Conservation (phyloP, 2,329 filamentous ascomycete genomes). For the Colletotrichum spinosum region DNA sequence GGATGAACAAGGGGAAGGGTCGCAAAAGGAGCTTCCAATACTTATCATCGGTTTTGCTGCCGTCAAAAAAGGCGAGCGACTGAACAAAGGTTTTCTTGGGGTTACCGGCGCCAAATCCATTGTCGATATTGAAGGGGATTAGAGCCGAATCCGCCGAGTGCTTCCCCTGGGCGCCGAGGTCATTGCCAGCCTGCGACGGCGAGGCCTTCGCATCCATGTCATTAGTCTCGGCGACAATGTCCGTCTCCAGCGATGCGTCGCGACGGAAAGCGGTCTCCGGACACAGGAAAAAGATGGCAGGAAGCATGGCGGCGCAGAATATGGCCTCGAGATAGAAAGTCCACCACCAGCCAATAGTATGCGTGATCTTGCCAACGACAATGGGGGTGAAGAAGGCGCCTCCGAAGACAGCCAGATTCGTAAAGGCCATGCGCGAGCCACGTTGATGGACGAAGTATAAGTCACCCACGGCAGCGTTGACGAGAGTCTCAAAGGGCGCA, state of each 20-base stretch:
- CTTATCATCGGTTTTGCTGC: slow-evolving; percentile 81
- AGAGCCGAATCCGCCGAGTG: not conserved
- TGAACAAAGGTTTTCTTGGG: slow-evolving; percentile 69
- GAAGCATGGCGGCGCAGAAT: slow-evolving; percentile 77
- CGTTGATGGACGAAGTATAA: slow-evolving; percentile 89
- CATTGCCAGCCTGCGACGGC: not conserved
- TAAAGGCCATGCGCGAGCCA: slow-evolving; percentile 87
- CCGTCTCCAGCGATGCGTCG: slow-evolving; percentile 75
- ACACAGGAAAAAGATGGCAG: slow-evolving; percentile 80
- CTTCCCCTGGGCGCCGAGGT: slow-evolving; percentile 14
- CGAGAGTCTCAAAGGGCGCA: slow-evolving; percentile 89
- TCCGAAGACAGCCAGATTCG: slow-evolving; percentile 68
- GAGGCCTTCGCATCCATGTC: slow-evolving; percentile 35
- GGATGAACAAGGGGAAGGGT: slow-evolving; percentile 84
- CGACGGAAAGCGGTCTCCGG: slow-evolving; percentile 84
- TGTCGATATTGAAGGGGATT: not conserved
- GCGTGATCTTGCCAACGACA: slow-evolving; percentile 88
- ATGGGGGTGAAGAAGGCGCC: slow-evolving; percentile 80
- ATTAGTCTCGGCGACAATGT: slow-evolving; percentile 63
- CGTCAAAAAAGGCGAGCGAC: slow-evolving; percentile 79
- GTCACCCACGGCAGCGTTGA: slow-evolving; percentile 91
- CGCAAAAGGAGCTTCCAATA: slow-evolving; percentile 76
- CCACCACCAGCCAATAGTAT: slow-evolving; percentile 84
- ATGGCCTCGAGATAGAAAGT: slow-evolving; percentile 91
- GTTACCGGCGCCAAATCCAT: slow-evolving; percentile 40